Evolutionary conservation across 345 rosid species (phyloP).

Genomic region (Eucalyptus erythrocorys): DNA sequence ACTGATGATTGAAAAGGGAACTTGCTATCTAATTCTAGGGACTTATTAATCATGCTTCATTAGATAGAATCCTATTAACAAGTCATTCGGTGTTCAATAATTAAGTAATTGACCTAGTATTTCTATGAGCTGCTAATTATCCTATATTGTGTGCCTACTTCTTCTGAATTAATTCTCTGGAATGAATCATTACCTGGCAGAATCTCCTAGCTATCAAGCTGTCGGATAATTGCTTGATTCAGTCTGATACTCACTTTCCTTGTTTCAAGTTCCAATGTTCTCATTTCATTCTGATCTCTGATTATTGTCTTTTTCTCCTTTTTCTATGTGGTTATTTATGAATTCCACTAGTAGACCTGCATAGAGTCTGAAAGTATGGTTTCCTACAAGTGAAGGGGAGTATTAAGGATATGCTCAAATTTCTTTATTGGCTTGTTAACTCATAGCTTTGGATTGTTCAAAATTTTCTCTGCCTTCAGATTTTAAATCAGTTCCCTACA

Average conservation of each 20-base stretch:
- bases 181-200: not conserved
- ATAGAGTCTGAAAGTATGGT: not conserved
- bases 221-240: not conserved
- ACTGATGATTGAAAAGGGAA: not conserved
- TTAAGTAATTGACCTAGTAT: not conserved
- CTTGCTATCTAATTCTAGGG: not conserved
- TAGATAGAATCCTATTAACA: not conserved
- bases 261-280: not conserved
- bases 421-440: not conserved
- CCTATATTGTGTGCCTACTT: not conserved
- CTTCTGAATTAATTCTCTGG: not conserved
- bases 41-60: not conserved
- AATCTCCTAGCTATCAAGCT: not conserved
- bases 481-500: conserved; percentile 2
- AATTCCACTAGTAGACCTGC: not conserved
- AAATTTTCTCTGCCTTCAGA: not conserved
- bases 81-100: not conserved
- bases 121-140: not conserved
- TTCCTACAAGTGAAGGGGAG: not conserved
- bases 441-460: not conserved
- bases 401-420: not conserved
- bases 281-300: not conserved
- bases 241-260: not conserved
- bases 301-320: not conserved
- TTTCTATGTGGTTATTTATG: not conserved